Evolutionary conservation across 1,139 yeast species (phyloP).

Genomic region (Neolecta irregularis): DNA sequence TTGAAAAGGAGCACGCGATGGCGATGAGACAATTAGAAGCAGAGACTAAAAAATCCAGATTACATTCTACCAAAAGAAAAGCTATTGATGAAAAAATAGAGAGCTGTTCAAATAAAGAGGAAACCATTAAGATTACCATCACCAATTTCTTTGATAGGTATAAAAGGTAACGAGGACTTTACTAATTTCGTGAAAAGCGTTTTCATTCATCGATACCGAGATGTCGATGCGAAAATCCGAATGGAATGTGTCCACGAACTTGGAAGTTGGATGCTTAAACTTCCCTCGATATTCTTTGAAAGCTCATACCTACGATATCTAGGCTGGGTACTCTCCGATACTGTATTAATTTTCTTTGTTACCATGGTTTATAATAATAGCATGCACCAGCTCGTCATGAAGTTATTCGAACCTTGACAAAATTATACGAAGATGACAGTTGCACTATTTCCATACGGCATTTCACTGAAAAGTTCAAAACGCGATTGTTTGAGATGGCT

Average conservation of each 20-base stretch:
- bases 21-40: constrained; percentile 22
- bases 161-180: background rate
- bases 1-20: constrained; percentile 27
- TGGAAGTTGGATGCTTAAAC: constrained; percentile 51
- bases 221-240: constrained; percentile 58
- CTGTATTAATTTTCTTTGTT: constrained; percentile 16
- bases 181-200: constrained; percentile 26
- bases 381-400: constrained; percentile 47
- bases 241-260: constrained; percentile 48
- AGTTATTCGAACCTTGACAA: constrained; percentile 39
- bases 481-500: constrained; percentile 49
- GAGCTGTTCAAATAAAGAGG: constrained; percentile 37
- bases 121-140: constrained; percentile 39
- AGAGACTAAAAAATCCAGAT: constrained; percentile 25
- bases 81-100: constrained; percentile 35
- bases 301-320: constrained; percentile 56
- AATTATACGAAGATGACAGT: constrained; percentile 32
- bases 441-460: constrained; percentile 40
- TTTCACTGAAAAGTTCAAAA: constrained; percentile 55
- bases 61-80: constrained; percentile 27
- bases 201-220: constrained; percentile 67
- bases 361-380: background rate
- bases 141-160: constrained; percentile 41
- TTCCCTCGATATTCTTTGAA: constrained; percentile 58
- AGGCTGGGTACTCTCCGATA: constrained; percentile 75